Evolutionary conservation across 1,284 basidiomycete species (phyloP), one percentile per base, ranked within the genome.

Genomic region (Spongispora temasekensis): DNA sequence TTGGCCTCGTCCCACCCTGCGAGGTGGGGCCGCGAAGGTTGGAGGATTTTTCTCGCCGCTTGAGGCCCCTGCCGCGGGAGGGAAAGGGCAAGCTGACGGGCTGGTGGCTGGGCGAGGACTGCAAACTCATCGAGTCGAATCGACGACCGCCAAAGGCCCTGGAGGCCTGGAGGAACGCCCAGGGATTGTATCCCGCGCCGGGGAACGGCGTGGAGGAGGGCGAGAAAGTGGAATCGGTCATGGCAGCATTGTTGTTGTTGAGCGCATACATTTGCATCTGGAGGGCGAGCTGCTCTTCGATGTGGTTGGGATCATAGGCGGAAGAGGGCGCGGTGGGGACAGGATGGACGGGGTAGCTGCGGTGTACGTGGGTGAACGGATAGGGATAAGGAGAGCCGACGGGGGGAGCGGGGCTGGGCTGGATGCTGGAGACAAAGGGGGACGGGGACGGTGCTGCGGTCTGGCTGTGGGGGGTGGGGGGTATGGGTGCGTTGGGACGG

Each of bases 241-340:
- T 77, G 55, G 80, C 78, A 2, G 84, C 84, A 6, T 83, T 84
- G 5, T 80, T 81, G 61, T 88, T 85, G 69, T 91, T 91, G 68
- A 88, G 81, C 4, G 90, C 88, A 64, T 88, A 91, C 62, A 88
- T 84, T 71, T 90, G 88, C 85, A 87, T 88, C 71, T 91, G 89
- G 37, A 83, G 77, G 3, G 84, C 83, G 21, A 90, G 74, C 69
- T 91, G 88, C 66, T 90, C 86, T 61, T 87, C 83, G 62, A 91
- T 83, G 2, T 83, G 76, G 63, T 82, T 80, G 27, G 82, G 76
- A 70, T 88, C 82, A 66, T 79, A 79, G 57, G 71, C 77, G 15
- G 80, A 75, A 9, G 80, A 80, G 13, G 80, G 77, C 4, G 81
- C 80, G 4, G 77, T 76, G 28, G 76, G 72, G 37, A 75, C 67